Evolutionary conservation across 345 rosid species (phyloP).

Genomic region (Acer campestre): DNA sequence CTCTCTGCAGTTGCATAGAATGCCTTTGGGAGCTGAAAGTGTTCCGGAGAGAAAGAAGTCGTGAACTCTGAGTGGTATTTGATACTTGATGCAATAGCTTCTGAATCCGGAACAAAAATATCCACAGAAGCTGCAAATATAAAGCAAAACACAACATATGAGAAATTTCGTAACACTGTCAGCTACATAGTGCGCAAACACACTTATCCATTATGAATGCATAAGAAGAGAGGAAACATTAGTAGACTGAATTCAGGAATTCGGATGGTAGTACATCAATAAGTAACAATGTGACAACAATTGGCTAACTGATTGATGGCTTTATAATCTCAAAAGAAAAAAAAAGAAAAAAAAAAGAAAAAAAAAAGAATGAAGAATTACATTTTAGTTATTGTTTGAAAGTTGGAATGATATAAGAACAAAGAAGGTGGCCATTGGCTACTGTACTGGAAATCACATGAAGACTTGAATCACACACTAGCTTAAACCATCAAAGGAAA

Average conservation of each 20-base stretch:
- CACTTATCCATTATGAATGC: not conserved
- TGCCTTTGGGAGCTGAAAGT: conserved; percentile 57
- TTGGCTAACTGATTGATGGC: no score
- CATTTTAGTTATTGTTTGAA: no score
- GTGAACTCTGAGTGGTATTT: conserved; percentile 62
- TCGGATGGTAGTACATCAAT: not conserved
- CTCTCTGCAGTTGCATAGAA: conserved; percentile 55
- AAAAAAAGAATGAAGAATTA: no score
- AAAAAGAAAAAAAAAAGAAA: no score
- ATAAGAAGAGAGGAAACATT: not conserved
- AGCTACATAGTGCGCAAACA: not conserved
- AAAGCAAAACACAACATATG: not conserved
- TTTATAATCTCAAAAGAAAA: no score
- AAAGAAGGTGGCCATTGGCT: no score
- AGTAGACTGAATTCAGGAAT: not conserved
- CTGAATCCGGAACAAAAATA: conserved; percentile 38
- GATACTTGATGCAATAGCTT: conserved; percentile 47
- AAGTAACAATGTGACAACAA: no score
- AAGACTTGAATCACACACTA: no score
- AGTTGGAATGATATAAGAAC: no score
- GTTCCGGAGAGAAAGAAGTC: conserved; percentile 51
- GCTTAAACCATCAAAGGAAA: no score
- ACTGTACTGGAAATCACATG: no score
- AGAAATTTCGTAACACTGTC: not conserved
- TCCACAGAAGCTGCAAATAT: conserved; percentile 36